Base-by-base conservation (phyloP, 176 grass and related monocot species). In the Olyra latifolia region DNA sequence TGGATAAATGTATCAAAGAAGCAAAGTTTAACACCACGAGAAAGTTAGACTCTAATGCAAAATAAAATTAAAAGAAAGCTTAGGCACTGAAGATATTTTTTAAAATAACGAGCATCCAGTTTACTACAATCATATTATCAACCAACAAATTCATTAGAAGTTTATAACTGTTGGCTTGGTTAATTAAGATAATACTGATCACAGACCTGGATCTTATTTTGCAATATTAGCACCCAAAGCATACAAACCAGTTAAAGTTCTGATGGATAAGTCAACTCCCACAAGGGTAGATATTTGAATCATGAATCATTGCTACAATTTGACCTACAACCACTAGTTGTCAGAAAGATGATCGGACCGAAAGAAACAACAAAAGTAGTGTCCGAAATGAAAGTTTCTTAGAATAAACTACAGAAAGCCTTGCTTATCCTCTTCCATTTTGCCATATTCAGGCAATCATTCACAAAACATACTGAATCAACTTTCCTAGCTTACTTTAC, bases 1-100 rank as follows among this genome's bases (percentile, higher is more conserved):
- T 60, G 2, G 11, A 82, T 66, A 77, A 25, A 32, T 56, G 27
- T 53, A 73, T 10, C 15, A 14, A 86, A 55, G 6, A 53, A 82
- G 19, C 2, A 40, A 59, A 48, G 12, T 0, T 44, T 44, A 49
- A 2, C 39, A 59, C 11, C 8, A 15, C 3, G 30, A 53, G 44
- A 15, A 19, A 61, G 4, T 11, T 66, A 17, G 63, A 54, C 7
- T 20, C 6, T 44, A 63, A 71, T 32, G 29, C 11, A 17, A 35
- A 35, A 35, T 1, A 44, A 44, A 44, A 1, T 1, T 29, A 24
- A 11, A 46, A 35, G 10, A 29, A 52, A 70, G 2, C 19, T 32
- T 62, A 30, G 10, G 62, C 50, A 23, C 7, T 71, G 3, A 24
- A 67, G 14, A 25, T 16, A 60, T 15, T 58, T 58, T 35, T 10